Conservation (phyloP, 2,329 filamentous ascomycete genomes). For the Thielaviopsis punctulata region DNA sequence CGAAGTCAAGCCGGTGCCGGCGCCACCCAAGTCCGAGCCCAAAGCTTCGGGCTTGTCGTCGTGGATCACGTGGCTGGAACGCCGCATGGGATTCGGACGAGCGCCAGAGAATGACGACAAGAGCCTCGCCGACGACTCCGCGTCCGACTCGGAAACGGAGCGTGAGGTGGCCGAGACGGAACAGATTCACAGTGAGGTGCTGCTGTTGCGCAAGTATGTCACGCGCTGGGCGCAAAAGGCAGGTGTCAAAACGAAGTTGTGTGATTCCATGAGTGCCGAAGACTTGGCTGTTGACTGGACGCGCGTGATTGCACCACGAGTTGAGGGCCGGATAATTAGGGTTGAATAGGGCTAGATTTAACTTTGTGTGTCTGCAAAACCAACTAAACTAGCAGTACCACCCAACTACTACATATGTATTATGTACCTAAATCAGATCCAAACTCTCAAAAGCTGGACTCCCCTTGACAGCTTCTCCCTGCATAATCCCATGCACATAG, state of each 20-base stretch:
- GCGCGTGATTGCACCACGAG: conserved; percentile 54
- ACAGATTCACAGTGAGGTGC: conserved; percentile 35
- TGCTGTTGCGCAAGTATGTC: conserved; percentile 51
- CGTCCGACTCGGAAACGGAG: conserved; percentile 14
- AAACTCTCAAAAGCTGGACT: neutral
- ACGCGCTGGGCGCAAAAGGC: conserved; percentile 56
- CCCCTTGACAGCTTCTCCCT: neutral
- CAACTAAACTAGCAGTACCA: no score
- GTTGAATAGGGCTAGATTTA: neutral
- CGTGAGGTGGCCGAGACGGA: conserved; percentile 22
- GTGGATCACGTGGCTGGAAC: conserved; percentile 11
- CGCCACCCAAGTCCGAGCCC: neutral
- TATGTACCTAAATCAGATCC: neutral
- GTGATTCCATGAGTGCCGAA: conserved; percentile 38
- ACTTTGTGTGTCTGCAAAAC: neutral
- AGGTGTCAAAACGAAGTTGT: conserved; percentile 37
- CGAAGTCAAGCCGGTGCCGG: conserved; percentile 14
- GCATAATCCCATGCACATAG: neutral
- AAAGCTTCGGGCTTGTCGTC: neutral
- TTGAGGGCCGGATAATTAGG: conserved; percentile 59
- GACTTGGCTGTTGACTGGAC: conserved; percentile 59
- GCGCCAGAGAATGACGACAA: conserved; percentile 10
- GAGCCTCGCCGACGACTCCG: conserved; percentile 12
- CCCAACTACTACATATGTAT: no score
- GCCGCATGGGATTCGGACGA: conserved; percentile 2